phyloP scores from a whole-genome alignment of 2,329 filamentous ascomycete genomes.

The Pseudofabraea citricarpa region DNA sequence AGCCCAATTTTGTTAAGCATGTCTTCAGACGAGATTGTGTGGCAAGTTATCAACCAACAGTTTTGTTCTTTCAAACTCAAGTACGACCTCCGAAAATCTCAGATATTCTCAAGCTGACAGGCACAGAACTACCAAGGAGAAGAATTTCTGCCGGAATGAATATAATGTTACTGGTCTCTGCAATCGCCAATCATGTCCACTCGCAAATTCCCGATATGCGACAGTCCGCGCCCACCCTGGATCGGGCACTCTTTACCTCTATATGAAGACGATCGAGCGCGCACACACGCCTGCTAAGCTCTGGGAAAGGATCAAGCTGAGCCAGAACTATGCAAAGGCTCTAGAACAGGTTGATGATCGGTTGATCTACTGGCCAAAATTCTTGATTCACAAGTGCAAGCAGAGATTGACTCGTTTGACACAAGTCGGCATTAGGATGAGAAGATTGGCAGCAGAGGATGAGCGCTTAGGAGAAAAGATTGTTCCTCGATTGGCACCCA shows the following conservation, averaged over 20 bases:
- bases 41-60: conserved; percentile 93
- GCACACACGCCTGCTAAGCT: conserved; percentile 83
- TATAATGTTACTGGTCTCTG: conserved; percentile 82
- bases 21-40: conserved; percentile 94
- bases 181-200: conserved; percentile 82
- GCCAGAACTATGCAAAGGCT: conserved; percentile 85
- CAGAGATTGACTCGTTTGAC: conserved; percentile 88
- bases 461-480: conserved; percentile 83
- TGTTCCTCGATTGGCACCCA: conserved; percentile 86
- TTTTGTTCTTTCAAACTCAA: conserved; percentile 96
- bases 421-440: conserved; percentile 80
- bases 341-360: conserved; percentile 81
- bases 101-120: conserved; percentile 24
- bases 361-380: conserved; percentile 92
- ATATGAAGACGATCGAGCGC: conserved; percentile 93
- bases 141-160: conserved; percentile 95
- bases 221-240: conserved; percentile 80
- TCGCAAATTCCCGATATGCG: conserved; percentile 89
- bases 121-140: conserved; percentile 70
- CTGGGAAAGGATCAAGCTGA: conserved; percentile 91
- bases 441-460: conserved; percentile 81
- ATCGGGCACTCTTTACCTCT: conserved; percentile 83
- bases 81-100: conserved; percentile 38
- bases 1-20: too few relatives aligned
- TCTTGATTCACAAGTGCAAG: conserved; percentile 91